Evolutionary conservation across 768 basidiomycete species (phyloP).

Genomic region (Leccinum aurantiacum): DNA sequence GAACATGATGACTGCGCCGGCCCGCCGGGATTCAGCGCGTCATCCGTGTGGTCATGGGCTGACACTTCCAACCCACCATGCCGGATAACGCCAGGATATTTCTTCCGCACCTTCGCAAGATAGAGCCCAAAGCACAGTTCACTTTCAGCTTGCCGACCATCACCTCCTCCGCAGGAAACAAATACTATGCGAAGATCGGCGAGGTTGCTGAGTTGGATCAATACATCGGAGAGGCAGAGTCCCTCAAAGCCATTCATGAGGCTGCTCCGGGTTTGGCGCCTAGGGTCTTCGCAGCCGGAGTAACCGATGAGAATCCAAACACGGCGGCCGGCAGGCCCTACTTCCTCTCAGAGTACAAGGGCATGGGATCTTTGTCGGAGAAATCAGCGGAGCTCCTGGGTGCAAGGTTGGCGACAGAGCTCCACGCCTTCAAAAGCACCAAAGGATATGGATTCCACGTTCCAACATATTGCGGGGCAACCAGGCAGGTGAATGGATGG

Average conservation of each 20-base stretch:
- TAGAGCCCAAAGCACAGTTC: conserved; percentile 55
- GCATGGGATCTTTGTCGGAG: conserved; percentile 47
- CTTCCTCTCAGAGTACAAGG: conserved; percentile 76
- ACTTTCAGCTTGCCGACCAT: conserved; percentile 46
- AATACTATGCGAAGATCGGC: conserved; percentile 67
- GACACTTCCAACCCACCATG: conserved; percentile 14
- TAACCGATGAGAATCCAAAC: conserved; percentile 28
- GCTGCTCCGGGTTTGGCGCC: conserved; percentile 75
- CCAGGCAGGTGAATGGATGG: conserved; percentile 72
- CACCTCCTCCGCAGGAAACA: conserved; percentile 53
- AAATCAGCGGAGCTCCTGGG: conserved; percentile 52
- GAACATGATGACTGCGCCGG: background rate
- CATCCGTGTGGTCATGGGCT: background rate
- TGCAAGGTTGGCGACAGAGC: conserved; percentile 60
- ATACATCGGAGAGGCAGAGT: conserved; percentile 66
- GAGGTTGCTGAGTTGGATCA: conserved; percentile 55
- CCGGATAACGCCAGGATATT: conserved; percentile 29
- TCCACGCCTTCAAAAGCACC: conserved; percentile 56
- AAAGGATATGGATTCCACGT: conserved; percentile 68
- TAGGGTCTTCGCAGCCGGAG: conserved; percentile 49
- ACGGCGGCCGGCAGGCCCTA: conserved; percentile 46
- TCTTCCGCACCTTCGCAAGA: conserved; percentile 42
- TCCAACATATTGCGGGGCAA: conserved; percentile 77
- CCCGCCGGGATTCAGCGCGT: background rate
- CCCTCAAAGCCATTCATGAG: conserved; percentile 57